Evolutionary conservation across 805 yeast species (phyloP), one percentile per base, ranked within the genome.

Genomic region (Cephaloascus albidus): DNA sequence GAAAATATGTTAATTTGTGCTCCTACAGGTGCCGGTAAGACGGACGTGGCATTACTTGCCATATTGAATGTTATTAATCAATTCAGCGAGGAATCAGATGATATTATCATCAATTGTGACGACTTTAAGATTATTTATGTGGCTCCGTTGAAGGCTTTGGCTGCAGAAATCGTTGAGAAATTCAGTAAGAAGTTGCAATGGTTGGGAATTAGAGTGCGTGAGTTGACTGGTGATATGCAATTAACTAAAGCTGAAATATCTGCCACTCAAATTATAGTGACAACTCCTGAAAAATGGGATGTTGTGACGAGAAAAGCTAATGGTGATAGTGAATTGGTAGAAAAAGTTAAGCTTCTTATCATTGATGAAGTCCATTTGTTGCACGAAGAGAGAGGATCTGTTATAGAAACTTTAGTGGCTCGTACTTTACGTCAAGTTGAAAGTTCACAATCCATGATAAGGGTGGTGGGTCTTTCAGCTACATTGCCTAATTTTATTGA

Each of bases 301-400:
- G 97, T 93, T 2, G 96, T 93, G 2, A 90, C 98, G 0, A 75
- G 97, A 54, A 93, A 93, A 54, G 81, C 89, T 31, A 82, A 73
- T 48, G 97, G 96, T 38, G 97, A 89, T 51, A 77, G 76, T 37
- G 95, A 88, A 48, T 59, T 89, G 36, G 85, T 86, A 2, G 77
- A 84, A 10, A 88, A 87, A 50, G 94, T 93, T 8, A 85, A 81
- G 56, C 62, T 93, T 12, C 63, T 93, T 41, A 86, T 93, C 43
- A 89, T 93, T 44, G 98, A 93, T 68, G 98, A 93, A 61, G 97
- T 93, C 0, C 98, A 93, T 70, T 66, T 93, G 53, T 70, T 93
- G 39, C 97, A 93, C 51, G 98, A 93, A 73, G 98, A 93, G 40
- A 77, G 98, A 66, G 98, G 98, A 50, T 86, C 97, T 6, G 98